Base-by-base conservation (phyloP, 305 asterid genomes). In the Ajuga reptans region DNA sequence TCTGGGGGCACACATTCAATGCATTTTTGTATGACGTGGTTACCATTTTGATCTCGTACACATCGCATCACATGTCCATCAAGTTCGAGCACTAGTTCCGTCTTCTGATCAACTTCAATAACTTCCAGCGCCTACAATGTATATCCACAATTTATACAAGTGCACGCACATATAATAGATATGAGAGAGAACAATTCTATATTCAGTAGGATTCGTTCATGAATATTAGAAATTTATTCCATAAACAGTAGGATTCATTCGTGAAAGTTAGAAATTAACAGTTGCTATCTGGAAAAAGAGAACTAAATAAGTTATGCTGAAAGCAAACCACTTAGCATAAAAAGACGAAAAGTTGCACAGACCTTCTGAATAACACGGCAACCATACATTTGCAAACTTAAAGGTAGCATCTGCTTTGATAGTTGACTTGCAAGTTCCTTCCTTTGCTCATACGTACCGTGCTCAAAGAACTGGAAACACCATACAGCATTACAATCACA, bases 311-410 rank as follows among this genome's bases (percentile, higher is more conserved):
- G 27, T 41, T 9, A 55, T 10, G 41, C 9, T 5, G 55, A 69
- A 63, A 16, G 11, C 55, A 43, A 41, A 27, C 69, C 37, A 64
- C 51, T 65, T 9, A 51, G 51, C 33, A 55, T 9, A 63, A 66
- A 33, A 39, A 47, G 39, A 70, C 41, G 57, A 57, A 27, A 43
- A 16, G 52, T 46, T 37, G 62, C 60, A 71, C 78, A 18, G 64
- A 89, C 96, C 95, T 89, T 89, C 66, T 89, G 96, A 56, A 89
- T 89, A 69, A 87, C 96, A 47, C 96, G 96, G 59, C 96, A 89
- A 16, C 96, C 96, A 79, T 89, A 89, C 96, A 89, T 87, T 74
- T 89, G 96, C 78, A 89, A 66, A 77, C 96, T 87, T 64, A 89
- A 73, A 37, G 86, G 80, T 16, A 89, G 78, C 84, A 89, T 83